Conservation (phyloP, 345 rosid genomes). For the Camelina hispida region DNA sequence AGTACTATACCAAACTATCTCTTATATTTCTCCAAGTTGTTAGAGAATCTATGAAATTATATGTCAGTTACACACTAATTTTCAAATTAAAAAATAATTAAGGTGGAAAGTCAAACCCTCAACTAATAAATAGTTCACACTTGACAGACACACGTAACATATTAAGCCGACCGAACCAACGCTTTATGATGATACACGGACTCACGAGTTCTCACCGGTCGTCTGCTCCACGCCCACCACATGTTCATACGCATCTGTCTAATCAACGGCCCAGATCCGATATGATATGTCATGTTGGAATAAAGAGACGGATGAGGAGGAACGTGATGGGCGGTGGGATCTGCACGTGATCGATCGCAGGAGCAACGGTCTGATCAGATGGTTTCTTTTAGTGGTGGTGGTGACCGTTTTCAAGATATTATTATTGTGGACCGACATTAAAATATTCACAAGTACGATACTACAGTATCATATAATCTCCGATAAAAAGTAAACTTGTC, state of each 20-base stretch:
- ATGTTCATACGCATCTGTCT: conserved; percentile 5
- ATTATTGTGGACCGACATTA: conserved; percentile 35
- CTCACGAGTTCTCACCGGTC: background rate
- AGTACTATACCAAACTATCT: conserved; percentile 18
- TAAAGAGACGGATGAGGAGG: conserved; percentile 31
- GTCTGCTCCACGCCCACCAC: conserved; percentile 30
- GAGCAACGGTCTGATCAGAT: conserved; percentile 41
- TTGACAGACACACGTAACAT: conserved; percentile 15
- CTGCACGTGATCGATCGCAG: conserved; percentile 46
- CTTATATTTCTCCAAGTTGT: conserved; percentile 18
- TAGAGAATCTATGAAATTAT: conserved; percentile 18
- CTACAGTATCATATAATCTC: background rate
- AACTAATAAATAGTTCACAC: conserved; percentile 28
- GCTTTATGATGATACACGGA: background rate
- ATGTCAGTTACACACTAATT: background rate
- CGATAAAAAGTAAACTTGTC: no score
- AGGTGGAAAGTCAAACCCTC: background rate
- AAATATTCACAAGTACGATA: conserved; percentile 13
- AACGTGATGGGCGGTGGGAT: conserved; percentile 44
- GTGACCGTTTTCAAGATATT: conserved; percentile 35
- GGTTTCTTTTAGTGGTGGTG: conserved; percentile 31
- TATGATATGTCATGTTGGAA: conserved; percentile 15
- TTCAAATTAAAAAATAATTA: background rate
- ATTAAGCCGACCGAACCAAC: conserved; percentile 28
- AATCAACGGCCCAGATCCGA: conserved; percentile 35